phyloP scores from a whole-genome alignment of 345 rosid genomes.

The Eucalyptus caleyi region DNA sequence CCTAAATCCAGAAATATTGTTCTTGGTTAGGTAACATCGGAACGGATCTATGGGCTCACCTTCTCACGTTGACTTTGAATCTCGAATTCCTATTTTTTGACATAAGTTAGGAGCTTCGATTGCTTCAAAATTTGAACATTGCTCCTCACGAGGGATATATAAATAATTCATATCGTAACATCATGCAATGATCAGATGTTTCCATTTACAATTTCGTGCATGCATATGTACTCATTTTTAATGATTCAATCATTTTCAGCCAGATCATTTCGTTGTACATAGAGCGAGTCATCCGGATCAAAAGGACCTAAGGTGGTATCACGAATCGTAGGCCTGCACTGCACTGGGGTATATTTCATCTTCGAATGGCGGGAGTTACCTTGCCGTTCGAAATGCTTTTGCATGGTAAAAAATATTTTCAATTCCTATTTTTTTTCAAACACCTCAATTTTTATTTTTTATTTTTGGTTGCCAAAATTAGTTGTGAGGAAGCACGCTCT shows the following conservation, averaged over 20 bases:
- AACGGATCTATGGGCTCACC: neutral
- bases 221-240: fast-evolving
- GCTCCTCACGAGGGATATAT: no score
- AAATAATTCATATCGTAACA: neutral
- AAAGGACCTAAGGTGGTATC: neutral
- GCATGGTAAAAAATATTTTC: neutral
- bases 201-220: neutral
- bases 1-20: neutral
- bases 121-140: neutral
- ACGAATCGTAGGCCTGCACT: neutral
- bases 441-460: neutral
- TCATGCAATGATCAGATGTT: neutral
- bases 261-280: neutral
- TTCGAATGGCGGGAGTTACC: neutral
- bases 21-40: neutral
- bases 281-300: neutral
- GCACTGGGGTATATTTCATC: neutral
- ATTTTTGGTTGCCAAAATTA: neutral
- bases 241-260: neutral
- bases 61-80: neutral
- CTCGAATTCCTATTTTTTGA: neutral
- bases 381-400: fast-evolving
- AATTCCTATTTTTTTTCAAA: neutral
- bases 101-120: neutral
- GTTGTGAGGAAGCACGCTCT: neutral